Evolutionary conservation across 805 yeast species (phyloP).

Genomic region (Barnettozyma wickerhamii): DNA sequence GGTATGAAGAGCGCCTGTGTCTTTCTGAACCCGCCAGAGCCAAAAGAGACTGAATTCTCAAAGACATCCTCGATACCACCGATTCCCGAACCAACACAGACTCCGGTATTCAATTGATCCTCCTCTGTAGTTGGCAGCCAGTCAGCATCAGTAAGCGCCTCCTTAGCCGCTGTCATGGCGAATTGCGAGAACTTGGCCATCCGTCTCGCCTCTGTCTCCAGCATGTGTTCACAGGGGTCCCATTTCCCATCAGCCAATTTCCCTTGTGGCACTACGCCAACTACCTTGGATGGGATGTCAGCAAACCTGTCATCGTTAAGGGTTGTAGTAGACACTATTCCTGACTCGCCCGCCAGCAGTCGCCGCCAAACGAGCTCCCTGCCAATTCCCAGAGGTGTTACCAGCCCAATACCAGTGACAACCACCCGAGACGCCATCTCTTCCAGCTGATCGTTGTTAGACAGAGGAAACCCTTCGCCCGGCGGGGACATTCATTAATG

Average conservation of each 20-base stretch:
- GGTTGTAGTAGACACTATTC: slow-evolving; percentile 50
- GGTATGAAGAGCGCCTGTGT: slow-evolving; percentile 89
- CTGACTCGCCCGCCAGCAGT: slow-evolving; percentile 49
- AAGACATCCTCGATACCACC: slow-evolving; percentile 78
- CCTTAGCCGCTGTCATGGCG: slow-evolving; percentile 70
- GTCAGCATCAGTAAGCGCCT: slow-evolving; percentile 70
- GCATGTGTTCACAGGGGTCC: slow-evolving; percentile 48
- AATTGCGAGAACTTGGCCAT: slow-evolving; percentile 72
- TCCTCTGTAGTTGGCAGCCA: slow-evolving; percentile 37
- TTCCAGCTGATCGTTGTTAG: background rate
- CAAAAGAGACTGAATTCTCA: slow-evolving; percentile 53
- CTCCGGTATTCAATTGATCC: slow-evolving; percentile 49
- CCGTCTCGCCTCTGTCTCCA: slow-evolving; percentile 41
- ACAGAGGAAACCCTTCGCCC: too few species aligned
- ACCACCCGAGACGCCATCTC: slow-evolving; percentile 54
- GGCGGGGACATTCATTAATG: too few species aligned
- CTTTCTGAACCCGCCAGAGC: slow-evolving; percentile 52
- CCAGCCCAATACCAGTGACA: slow-evolving; percentile 85
- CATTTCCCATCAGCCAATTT: slow-evolving; percentile 40
- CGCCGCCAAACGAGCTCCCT: slow-evolving; percentile 48
- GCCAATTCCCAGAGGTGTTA: slow-evolving; percentile 84
- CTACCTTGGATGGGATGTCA: slow-evolving; percentile 64
- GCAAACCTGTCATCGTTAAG: slow-evolving; percentile 29
- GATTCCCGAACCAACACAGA: slow-evolving; percentile 89
- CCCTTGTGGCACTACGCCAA: slow-evolving; percentile 68